Conservation (phyloP, 2,329 filamentous ascomycete genomes). For the Aspergillus pseudotamarii region DNA sequence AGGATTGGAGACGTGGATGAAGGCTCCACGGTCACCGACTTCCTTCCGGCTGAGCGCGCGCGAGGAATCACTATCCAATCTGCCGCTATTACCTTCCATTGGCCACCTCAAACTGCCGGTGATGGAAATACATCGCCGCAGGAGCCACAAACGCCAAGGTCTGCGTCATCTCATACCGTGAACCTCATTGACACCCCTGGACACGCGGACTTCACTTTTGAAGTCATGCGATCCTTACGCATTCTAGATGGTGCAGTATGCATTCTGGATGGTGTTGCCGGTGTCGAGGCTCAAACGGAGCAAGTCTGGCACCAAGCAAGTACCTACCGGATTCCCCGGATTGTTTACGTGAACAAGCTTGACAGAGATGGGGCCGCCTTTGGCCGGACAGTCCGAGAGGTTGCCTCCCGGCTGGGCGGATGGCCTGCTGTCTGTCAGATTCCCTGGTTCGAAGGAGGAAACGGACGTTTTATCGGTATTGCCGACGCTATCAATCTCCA, state of each 20-base stretch:
- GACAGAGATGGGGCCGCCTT: constrained; percentile 83
- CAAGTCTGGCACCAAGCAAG: constrained; percentile 93
- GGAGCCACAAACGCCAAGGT: constrained; percentile 47
- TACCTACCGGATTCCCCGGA: constrained; percentile 79
- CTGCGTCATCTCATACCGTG: constrained; percentile 66
- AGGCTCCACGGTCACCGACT: constrained; percentile 96
- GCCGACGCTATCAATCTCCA: constrained; percentile 79
- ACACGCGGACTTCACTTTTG: constrained; percentile 96
- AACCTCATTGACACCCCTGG: constrained; percentile 96
- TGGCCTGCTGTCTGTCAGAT: constrained; percentile 94
- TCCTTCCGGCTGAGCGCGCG: constrained; percentile 86
- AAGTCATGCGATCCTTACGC: constrained; percentile 86
- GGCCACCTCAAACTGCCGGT: constrained; percentile 63
- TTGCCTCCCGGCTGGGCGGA: constrained; percentile 74
- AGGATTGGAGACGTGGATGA: constrained; percentile 94
- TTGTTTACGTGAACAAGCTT: constrained; percentile 82
- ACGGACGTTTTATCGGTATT: constrained; percentile 77
- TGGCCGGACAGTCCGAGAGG: constrained; percentile 80
- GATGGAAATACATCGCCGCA: constrained; percentile 19
- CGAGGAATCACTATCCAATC: constrained; percentile 97
- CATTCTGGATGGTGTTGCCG: constrained; percentile 87
- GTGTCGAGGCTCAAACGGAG: constrained; percentile 95
- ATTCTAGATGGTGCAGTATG: constrained; percentile 90
- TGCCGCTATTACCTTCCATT: constrained; percentile 91
- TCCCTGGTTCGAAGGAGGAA: constrained; percentile 80